Evolutionary conservation across 139 green algal genomes (phyloP).

Genomic region (Volvox reticuliferus): DNA sequence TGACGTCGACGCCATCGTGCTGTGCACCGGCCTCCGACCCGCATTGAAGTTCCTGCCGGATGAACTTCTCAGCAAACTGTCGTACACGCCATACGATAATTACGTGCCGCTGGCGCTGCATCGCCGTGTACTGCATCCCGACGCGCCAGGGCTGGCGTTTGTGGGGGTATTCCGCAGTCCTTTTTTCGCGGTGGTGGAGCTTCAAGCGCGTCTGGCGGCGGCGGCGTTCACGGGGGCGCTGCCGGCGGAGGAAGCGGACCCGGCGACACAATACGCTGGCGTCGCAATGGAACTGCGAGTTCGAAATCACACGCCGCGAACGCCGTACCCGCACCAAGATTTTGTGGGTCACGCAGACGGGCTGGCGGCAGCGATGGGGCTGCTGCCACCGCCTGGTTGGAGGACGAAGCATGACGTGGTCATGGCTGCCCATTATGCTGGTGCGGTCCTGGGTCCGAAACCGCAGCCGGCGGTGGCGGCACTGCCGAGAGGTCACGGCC

Average conservation of each 20-base stretch:
- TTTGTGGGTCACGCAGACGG: background rate
- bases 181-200: slow-evolving; percentile 9
- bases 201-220: slow-evolving; percentile 31
- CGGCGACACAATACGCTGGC: background rate
- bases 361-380: slow-evolving; percentile 14
- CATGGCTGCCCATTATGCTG: background rate
- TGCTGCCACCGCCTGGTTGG: slow-evolving; percentile 7
- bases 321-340: background rate
- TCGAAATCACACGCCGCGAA: background rate
- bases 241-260: background rate
- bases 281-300: background rate
- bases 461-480: background rate
- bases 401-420: background rate
- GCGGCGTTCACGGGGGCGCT: background rate
- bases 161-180: slow-evolving; percentile 11
- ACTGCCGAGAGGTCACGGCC: background rate
- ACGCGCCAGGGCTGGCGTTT: slow-evolving; percentile 12
- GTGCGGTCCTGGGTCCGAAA: background rate
- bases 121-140: background rate
- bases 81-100: slow-evolving; percentile 24
- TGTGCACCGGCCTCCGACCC: slow-evolving; percentile 1
- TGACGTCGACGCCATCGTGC: slow-evolving; percentile 25
- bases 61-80: background rate
- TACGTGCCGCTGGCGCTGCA: slow-evolving; percentile 31
- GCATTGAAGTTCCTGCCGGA: background rate